phyloP scores from a whole-genome alignment of 345 rosid species.

The Viola odorata region DNA sequence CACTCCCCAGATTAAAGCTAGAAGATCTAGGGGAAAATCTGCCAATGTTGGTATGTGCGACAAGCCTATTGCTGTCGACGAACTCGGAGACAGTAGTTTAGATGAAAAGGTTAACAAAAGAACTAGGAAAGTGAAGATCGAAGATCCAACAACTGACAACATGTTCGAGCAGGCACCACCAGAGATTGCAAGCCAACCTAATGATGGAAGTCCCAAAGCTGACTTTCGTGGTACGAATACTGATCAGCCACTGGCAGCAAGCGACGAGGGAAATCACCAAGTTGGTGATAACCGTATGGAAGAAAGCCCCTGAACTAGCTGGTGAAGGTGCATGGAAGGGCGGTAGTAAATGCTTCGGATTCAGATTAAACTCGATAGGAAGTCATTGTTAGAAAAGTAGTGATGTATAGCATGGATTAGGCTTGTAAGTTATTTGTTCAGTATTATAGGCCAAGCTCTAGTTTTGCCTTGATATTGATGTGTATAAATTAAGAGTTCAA shows the following conservation, averaged over 20 bases:
- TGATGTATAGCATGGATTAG: too few relatives aligned
- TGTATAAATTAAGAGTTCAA: too few relatives aligned
- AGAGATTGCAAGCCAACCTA: not conserved
- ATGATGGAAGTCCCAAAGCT: slow-evolving; percentile 1
- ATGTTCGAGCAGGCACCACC: slow-evolving; percentile 4
- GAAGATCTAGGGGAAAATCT: slow-evolving; percentile 5
- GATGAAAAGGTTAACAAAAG: not conserved
- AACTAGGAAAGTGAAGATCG: not conserved
- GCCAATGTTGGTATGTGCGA: not conserved
- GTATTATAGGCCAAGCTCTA: too few relatives aligned
- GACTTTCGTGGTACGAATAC: not conserved
- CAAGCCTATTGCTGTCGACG: not conserved
- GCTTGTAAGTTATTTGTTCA: too few relatives aligned
- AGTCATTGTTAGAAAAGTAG: too few relatives aligned
- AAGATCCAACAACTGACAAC: slow-evolving; percentile 1
- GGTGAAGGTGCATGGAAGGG: too few relatives aligned
- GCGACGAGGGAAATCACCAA: not conserved
- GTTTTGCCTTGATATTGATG: too few relatives aligned
- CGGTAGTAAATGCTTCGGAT: too few relatives aligned
- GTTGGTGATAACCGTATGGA: too few relatives aligned
- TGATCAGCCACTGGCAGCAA: not conserved
- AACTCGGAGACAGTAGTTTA: slow-evolving; percentile 6
- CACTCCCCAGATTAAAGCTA: slow-evolving; percentile 14
- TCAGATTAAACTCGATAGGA: too few relatives aligned
- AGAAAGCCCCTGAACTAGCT: too few relatives aligned